phyloP scores from a whole-genome alignment of 192 early-diverging fungal genomes.

The Rhizophlyctis rosea region DNA sequence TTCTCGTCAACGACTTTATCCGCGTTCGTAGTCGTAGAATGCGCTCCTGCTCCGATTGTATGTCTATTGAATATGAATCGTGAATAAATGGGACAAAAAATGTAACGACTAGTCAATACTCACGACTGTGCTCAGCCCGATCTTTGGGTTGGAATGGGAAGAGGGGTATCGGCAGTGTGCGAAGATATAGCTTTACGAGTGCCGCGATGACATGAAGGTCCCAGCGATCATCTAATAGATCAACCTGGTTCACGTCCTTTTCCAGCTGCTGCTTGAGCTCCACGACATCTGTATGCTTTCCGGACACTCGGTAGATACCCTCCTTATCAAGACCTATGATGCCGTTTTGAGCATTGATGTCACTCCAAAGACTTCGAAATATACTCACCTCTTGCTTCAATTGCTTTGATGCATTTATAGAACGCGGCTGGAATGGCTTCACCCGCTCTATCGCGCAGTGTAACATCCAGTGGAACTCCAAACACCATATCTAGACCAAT shows the following conservation, averaged over 20 bases:
- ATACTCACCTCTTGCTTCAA: slow-evolving; percentile 29
- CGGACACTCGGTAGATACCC: slow-evolving; percentile 37
- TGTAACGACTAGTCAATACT: slow-evolving; percentile 6
- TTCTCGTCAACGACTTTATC: slow-evolving; percentile 39
- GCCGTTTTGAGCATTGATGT: not conserved
- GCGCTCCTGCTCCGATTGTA: slow-evolving; percentile 36
- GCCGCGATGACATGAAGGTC: slow-evolving; percentile 61
- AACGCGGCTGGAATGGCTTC: slow-evolving; percentile 23
- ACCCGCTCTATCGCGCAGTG: not conserved
- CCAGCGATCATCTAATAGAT: slow-evolving; percentile 33
- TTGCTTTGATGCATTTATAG: slow-evolving; percentile 24
- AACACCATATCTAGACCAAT: slow-evolving; percentile 37
- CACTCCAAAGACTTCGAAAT: not conserved
- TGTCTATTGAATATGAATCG: slow-evolving; percentile 23
- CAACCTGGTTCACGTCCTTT: slow-evolving; percentile 17
- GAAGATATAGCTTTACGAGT: slow-evolving; percentile 62
- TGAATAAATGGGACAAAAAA: not conserved
- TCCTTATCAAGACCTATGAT: slow-evolving; percentile 28
- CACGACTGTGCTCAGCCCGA: slow-evolving; percentile 54
- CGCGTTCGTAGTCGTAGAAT: slow-evolving; percentile 34
- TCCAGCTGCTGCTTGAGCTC: slow-evolving; percentile 27
- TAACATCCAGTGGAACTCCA: slow-evolving; percentile 29
- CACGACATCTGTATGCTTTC: slow-evolving; percentile 27
- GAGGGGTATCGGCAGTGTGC: slow-evolving; percentile 61
- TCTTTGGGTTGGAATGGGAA: slow-evolving; percentile 54